Conservation (phyloP, 148 eudicot genomes). For the Diospyros lotus region DNA sequence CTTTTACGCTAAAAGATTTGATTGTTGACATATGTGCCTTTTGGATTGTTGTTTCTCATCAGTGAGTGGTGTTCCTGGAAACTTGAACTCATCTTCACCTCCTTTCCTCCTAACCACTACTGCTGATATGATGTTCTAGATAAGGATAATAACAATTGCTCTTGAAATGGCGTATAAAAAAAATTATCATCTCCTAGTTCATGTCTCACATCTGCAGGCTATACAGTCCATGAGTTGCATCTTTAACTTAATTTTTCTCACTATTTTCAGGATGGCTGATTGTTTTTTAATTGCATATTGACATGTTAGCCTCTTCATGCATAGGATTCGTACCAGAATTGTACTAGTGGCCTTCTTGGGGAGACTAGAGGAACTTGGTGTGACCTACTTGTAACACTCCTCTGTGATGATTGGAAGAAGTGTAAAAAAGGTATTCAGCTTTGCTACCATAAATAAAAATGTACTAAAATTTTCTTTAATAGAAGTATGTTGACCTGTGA, state of each 20-base stretch:
- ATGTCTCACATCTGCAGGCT: slow-evolving; percentile 5
- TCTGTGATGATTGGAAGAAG: slow-evolving; percentile 90
- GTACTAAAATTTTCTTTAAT: neutral
- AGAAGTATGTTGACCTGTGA: slow-evolving; percentile 4
- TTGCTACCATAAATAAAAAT: neutral
- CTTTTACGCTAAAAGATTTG: no score
- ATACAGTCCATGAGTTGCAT: neutral
- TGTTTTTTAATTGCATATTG: slow-evolving; percentile 2
- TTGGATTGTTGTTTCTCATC: neutral
- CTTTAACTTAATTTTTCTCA: neutral
- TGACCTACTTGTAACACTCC: slow-evolving; percentile 62
- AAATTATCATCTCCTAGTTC: neutral
- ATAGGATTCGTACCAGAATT: slow-evolving; percentile 55
- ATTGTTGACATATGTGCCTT: neutral
- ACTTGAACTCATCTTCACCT: neutral
- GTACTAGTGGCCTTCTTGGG: slow-evolving; percentile 40
- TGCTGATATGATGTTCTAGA: no score
- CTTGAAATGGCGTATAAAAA: neutral
- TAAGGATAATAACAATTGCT: no score
- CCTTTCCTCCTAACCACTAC: neutral
- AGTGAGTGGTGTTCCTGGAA: neutral
- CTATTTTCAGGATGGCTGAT: neutral
- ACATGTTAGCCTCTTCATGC: slow-evolving; percentile 16
- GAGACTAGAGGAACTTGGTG: slow-evolving; percentile 81
- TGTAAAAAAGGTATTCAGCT: slow-evolving; percentile 79